Evolutionary conservation across 148 eudicot genomes (phyloP).

Genomic region (Fagopyrum homotropicum): DNA sequence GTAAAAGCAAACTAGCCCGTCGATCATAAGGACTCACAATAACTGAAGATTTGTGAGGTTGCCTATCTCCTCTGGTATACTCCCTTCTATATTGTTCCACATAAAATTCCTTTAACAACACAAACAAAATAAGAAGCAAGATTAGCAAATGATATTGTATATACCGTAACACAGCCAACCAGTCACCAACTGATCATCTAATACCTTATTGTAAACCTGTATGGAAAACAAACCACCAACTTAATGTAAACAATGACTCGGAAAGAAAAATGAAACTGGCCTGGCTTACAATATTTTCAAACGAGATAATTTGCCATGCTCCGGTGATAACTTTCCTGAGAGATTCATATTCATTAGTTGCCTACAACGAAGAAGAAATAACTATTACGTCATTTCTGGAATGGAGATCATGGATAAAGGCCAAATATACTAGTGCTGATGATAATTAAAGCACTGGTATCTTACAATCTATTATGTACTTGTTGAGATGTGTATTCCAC

Average conservation of each 20-base stretch:
- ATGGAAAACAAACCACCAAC: neutral
- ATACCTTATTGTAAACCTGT: neutral
- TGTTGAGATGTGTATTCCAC: too few species aligned
- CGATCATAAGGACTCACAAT: conserved; percentile 24
- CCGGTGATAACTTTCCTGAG: conserved; percentile 70
- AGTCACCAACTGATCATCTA: neutral
- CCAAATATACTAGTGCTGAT: too few species aligned
- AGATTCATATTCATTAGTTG: conserved; percentile 62
- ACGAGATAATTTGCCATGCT: conserved; percentile 56
- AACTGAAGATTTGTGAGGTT: conserved; percentile 35
- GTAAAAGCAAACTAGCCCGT: too few species aligned
- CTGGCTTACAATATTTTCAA: conserved; percentile 22
- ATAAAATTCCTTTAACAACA: conserved; percentile 35
- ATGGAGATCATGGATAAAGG: too few species aligned
- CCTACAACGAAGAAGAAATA: conserved; percentile 25
- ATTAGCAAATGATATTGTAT: conserved; percentile 1
- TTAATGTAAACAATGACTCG: neutral
- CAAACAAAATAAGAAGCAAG: conserved; percentile 13
- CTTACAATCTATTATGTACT: too few species aligned
- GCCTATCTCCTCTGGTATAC: conserved; percentile 43
- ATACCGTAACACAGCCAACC: neutral
- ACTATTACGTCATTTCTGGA: neutral
- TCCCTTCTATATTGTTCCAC: conserved; percentile 41
- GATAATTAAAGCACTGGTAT: too few species aligned
- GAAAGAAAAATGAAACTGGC: too few species aligned